Percentiles rank a stretch among this genome's conserved stretches.
Evolutionary conservation across 1,139 yeast species (phyloP).

Genomic region (Yamadazyma dushanensis): DNA sequence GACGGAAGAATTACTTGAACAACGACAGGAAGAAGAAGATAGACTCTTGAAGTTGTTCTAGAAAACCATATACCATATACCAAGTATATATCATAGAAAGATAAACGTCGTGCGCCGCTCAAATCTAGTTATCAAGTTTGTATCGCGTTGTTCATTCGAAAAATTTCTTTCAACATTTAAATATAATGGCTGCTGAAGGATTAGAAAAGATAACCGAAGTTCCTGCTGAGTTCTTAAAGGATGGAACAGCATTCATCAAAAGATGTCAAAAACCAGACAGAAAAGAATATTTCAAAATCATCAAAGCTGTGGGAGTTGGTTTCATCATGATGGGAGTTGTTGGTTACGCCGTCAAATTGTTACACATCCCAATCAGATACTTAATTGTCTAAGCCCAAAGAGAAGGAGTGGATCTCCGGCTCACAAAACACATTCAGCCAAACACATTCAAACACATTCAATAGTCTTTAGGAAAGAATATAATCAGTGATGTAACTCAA

Average conservation of each 20-base stretch:
- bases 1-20: constrained; percentile 27
- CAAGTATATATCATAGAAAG: neutral
- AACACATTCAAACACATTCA: no score
- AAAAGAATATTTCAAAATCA: constrained; percentile 83
- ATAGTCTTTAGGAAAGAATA: constrained; percentile 3
- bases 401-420: constrained; percentile 1
- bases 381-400: constrained; percentile 67
- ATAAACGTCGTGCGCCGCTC: neutral
- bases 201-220: constrained; percentile 85
- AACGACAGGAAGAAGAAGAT: constrained; percentile 32
- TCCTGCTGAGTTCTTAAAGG: constrained; percentile 88
- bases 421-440: neutral
- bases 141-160: constrained; percentile 8
- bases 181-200: constrained; percentile 55
- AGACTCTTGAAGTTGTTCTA: constrained; percentile 35
- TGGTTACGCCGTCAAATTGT: constrained; percentile 91
- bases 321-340: constrained; percentile 97
- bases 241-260: constrained; percentile 82
- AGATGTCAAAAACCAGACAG: constrained; percentile 92
- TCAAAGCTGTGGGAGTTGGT: constrained; percentile 96
- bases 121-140: neutral
- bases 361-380: constrained; percentile 97
- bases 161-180: constrained; percentile 2
- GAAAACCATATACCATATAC: no score
- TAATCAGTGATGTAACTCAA: neutral